Base-by-base conservation (phyloP, 805 yeast species). In the Candida methanosorbosa region DNA sequence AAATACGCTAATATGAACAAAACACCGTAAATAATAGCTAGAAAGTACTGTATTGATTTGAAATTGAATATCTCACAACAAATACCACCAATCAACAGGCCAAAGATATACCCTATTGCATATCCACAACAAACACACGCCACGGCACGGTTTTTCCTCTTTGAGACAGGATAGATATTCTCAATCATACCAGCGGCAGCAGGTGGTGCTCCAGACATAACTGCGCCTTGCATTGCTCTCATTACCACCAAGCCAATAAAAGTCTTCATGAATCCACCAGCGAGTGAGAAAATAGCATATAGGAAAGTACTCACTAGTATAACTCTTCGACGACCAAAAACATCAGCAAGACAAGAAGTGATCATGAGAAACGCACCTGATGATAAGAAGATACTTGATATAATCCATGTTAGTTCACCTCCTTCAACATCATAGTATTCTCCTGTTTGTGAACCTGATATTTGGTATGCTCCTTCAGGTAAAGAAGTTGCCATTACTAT, bases 171-270 rank as follows among this genome's bases (percentile, higher is more conserved):
- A 37, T 64, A 66, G 2, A 41, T 31, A 6, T 62, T 35, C 1
- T 68, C 65, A 1, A 66, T 34, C 3, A 64, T 43, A 4, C 70
- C 70, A 14, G 61, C 66, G 15, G 61, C 58, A 2, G 69, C 55
- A 2, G 71, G 68, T 2, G 59, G 53, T 2, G 57, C 50, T 5
- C 63, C 61, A 5, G 68, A 56, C 3, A 56, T 43, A 9, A 50
- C 46, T 4, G 58, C 38, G 3, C 71, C 71, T 36, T 54, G 61
- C 16, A 66, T 30, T 6, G 64, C 69, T 33, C 70, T 45, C 17
- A 59, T 39, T n/a, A 61, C 44, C 29, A 55, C 55, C 27, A 65
- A 49, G 4, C 49, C 54, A 15, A 59, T 46, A 36, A 49, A 61
- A 29, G 45, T 42, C 13, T 44, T 38, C 57, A 54, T 50, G 28